Evolutionary conservation across 208 protist genomes (phyloP).

Genomic region (Leishmania arabica): DNA sequence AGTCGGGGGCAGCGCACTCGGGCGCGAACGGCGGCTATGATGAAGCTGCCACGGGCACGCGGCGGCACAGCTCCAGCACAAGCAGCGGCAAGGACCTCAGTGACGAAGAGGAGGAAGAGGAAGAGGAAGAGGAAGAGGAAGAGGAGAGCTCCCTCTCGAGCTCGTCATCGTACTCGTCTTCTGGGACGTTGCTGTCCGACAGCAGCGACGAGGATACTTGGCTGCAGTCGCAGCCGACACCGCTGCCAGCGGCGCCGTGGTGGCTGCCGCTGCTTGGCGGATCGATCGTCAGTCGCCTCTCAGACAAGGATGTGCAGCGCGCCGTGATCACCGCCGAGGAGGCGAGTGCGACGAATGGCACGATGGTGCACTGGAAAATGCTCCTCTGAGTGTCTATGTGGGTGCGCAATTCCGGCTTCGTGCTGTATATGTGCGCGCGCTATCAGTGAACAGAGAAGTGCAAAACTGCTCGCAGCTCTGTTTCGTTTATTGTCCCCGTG

Average conservation of each 20-base stretch:
- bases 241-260: slow-evolving; percentile 48
- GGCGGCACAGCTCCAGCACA: background rate
- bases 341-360: slow-evolving; percentile 47
- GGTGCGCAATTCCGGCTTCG: background rate
- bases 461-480: background rate
- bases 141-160: slow-evolving; percentile 3
- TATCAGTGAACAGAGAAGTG: too few relatives aligned
- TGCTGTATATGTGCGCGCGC: background rate
- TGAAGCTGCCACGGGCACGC: background rate
- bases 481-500: too few relatives aligned
- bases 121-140: background rate
- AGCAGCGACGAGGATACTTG: slow-evolving; percentile 24
- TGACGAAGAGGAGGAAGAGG: slow-evolving; percentile 13
- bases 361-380: slow-evolving; percentile 56
- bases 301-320: slow-evolving; percentile 44
- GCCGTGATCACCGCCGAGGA: slow-evolving; percentile 47
- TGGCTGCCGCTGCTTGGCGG: slow-evolving; percentile 57
- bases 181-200: background rate
- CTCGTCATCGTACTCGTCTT: slow-evolving; percentile 14
- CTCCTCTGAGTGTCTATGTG: slow-evolving; percentile 24
- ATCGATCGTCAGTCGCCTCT: slow-evolving; percentile 52
- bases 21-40: background rate
- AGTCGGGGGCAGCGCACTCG: background rate
- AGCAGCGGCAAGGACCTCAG: background rate
- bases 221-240: slow-evolving; percentile 37